Evolutionary conservation across 371 early-diverging fungal species (phyloP), one percentile per base, ranked within the genome.

Genomic region (Apophysomyces variabilis): DNA sequence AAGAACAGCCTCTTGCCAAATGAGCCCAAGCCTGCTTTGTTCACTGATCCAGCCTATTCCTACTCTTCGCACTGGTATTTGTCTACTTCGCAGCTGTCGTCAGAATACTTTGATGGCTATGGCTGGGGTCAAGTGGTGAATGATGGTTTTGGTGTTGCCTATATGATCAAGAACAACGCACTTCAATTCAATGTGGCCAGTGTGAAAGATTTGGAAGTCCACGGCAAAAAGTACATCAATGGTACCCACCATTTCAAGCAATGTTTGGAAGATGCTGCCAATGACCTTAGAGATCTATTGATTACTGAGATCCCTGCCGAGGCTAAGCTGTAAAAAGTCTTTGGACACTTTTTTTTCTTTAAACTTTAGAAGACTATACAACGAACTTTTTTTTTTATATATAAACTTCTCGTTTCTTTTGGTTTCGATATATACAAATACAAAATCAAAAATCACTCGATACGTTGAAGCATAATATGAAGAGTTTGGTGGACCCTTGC

Each of bases 111-210:
- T 83, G 88, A 90, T 62, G 89, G 90, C 47, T 98, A 96, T 71
- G 99, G 99, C 11, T 98, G 96, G 96, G 96, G 96, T 61, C 94
- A 94, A 75, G 98, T 98, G 41, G 93, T 95, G n/a, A 89, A 93
- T 38, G 94, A 95, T 78, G 98, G 98, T 8, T 98, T 91, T 75
- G 97, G 96, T 57, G 75, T 91, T 69, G 97, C 98, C 21, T 98
- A 98, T 84, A 95, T 95, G 90, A 88, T 97, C 78, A 95, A 94
- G 80, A 84, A 88, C 62, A 83, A 90, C 66, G 78, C 88, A 57
- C 72, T 97, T 58, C 89, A 93, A 66, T 92, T 97, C 82, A 97
- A 95, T 73, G 83, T 97, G 46, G 91, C 93, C 5, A 87, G 90
- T 56, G 80, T 84, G 16, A 76, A 80, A 57, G 75, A 79, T 63